Evolutionary conservation across 306 rosid genomes (phyloP).

Genomic region (Adenanthera pavonina): DNA sequence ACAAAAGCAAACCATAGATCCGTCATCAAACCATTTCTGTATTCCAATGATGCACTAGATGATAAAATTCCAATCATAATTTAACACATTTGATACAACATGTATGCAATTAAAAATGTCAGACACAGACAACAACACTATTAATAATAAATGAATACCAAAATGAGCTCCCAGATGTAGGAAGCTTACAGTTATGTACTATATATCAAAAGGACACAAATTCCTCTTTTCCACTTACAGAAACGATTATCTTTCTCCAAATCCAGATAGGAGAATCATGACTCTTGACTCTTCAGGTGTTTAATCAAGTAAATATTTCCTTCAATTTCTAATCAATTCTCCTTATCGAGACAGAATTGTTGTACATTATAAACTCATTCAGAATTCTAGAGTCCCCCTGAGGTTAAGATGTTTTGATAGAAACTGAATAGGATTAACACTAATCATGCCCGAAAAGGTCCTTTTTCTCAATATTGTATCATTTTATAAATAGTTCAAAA

Average conservation of each 20-base stretch:
- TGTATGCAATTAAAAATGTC: not conserved
- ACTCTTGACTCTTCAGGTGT: not conserved
- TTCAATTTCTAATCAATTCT: not conserved
- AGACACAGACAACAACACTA: not conserved
- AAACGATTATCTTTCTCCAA: not conserved
- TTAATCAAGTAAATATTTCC: not conserved
- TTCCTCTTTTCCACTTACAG: not conserved
- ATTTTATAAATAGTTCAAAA: not conserved
- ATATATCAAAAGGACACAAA: not conserved
- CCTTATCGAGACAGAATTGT: not conserved
- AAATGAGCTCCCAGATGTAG: not conserved
- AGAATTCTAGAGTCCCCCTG: not conserved
- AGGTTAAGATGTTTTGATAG: not conserved
- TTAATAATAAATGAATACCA: not conserved
- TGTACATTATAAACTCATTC: not conserved
- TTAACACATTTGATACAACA: not conserved
- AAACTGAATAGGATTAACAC: not conserved
- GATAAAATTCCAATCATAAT: not conserved
- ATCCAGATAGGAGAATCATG: not conserved
- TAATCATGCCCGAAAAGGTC: not conserved
- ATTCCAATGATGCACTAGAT: not conserved
- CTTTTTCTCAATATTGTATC: not conserved
- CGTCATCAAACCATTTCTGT: not conserved
- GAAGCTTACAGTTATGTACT: not conserved
- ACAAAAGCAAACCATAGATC: not conserved